phyloP scores from a whole-genome alignment of 2,329 filamentous ascomycete species.

The Cladosporium colombiae region DNA sequence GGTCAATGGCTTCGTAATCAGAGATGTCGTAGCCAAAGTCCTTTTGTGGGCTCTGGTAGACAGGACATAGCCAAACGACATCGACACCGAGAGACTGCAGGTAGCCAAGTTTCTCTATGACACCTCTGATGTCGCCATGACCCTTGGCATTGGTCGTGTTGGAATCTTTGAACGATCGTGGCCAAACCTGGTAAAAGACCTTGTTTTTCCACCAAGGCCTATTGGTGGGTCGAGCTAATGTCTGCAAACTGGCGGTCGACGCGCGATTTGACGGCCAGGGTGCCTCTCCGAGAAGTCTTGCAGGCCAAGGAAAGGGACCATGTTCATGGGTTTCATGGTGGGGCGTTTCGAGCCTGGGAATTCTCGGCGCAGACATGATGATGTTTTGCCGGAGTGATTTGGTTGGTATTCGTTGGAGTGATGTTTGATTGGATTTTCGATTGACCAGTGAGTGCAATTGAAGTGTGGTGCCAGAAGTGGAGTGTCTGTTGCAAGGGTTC shows the following conservation, averaged over 20 bases:
- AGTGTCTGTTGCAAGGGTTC: neutral
- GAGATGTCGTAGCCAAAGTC: constrained; percentile 69
- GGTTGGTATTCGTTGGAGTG: neutral
- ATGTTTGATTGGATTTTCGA: neutral
- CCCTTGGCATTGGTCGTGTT: constrained; percentile 37
- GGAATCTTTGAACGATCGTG: constrained; percentile 50
- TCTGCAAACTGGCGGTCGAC: neutral
- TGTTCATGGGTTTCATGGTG: neutral
- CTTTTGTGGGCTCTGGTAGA: constrained; percentile 60
- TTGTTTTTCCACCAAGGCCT: constrained; percentile 47
- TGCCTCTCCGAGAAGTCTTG: neutral
- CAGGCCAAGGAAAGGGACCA: neutral
- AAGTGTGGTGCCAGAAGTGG: neutral
- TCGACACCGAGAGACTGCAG: constrained; percentile 46
- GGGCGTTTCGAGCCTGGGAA: neutral
- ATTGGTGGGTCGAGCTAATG: neutral
- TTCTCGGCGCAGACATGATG: neutral
- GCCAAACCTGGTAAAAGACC: constrained; percentile 48
- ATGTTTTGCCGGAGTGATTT: neutral
- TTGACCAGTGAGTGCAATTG: neutral
- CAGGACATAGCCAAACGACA: constrained; percentile 67
- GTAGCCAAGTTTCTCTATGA: constrained; percentile 16
- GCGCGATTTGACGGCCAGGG: neutral
- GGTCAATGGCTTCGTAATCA: constrained; percentile 50
- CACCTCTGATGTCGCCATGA: constrained; percentile 19